Conservation (phyloP, 202 grass and related monocot genomes). For the Zoysia matrella region DNA sequence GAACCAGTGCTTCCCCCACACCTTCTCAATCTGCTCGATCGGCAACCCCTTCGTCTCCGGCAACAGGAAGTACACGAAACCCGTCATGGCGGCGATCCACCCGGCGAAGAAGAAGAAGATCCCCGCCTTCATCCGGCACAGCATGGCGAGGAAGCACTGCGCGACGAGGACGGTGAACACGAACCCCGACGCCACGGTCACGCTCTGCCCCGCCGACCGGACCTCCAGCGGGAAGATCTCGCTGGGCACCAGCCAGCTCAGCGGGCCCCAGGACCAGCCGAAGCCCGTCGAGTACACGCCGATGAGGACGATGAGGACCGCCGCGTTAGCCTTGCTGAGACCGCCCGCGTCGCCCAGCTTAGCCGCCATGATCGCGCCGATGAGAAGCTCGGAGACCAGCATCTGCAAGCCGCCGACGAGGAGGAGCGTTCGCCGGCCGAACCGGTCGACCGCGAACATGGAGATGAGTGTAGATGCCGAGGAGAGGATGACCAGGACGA, state of each 20-base stretch:
- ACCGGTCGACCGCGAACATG: slow-evolving; percentile 44
- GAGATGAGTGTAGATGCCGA: slow-evolving; percentile 37
- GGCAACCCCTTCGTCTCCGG: slow-evolving; percentile 64
- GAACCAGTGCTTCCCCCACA: slow-evolving; percentile 61
- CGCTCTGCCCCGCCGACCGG: not conserved
- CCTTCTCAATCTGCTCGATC: slow-evolving; percentile 51
- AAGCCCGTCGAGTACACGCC: slow-evolving; percentile 39
- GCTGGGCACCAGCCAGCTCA: slow-evolving; percentile 63
- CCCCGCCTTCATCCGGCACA: slow-evolving; percentile 54
- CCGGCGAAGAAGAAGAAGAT: slow-evolving; percentile 75
- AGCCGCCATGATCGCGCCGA: slow-evolving; percentile 51
- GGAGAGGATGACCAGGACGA: slow-evolving; percentile 29
- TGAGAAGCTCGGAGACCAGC: slow-evolving; percentile 50
- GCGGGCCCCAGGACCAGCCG: slow-evolving; percentile 59
- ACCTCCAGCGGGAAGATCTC: slow-evolving; percentile 31
- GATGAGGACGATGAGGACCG: slow-evolving; percentile 36
- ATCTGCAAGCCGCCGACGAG: slow-evolving; percentile 49
- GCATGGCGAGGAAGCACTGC: slow-evolving; percentile 59
- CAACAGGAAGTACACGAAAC: slow-evolving; percentile 52
- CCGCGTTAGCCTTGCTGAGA: slow-evolving; percentile 23
- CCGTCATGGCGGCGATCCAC: slow-evolving; percentile 55
- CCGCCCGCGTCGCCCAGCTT: slow-evolving; percentile 52
- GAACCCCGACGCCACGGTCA: slow-evolving; percentile 47
- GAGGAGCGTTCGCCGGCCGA: slow-evolving; percentile 50
- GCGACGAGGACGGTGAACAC: slow-evolving; percentile 52